These are phyloP conservation scores for Cladosporium cucumerinum DNA, from an alignment of 2,329 filamentous ascomycete species.

Conservation along the genomic window DNA sequence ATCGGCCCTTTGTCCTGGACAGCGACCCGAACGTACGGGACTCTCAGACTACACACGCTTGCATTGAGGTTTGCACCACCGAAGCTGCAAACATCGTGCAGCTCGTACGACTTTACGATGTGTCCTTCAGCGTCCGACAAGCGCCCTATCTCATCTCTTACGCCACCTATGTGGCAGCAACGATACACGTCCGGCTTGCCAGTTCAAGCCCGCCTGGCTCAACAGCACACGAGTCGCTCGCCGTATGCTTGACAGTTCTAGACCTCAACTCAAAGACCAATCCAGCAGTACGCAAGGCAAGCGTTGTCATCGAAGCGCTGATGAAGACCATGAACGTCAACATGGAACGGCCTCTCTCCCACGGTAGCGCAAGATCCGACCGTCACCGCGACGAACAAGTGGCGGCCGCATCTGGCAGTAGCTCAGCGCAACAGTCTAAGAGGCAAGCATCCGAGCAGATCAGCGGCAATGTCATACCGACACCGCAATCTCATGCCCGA, in stretches of 20 bases:
- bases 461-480: not conserved
- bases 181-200: constrained; percentile 51
- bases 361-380: not conserved
- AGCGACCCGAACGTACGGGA: constrained; percentile 3
- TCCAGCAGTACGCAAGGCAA: constrained; percentile 46
- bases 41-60: constrained; percentile 41
- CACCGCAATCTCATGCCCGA: not conserved
- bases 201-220: constrained; percentile 42
- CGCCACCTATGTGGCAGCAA: constrained; percentile 53
- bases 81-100: constrained; percentile 46
- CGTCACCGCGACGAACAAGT: not conserved
- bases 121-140: constrained; percentile 43
- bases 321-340: constrained; percentile 45
- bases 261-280: constrained; percentile 51
- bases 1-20: constrained; percentile 9
- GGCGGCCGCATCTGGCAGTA: not conserved
- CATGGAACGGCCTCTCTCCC: constrained; percentile 9
- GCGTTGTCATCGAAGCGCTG: constrained; percentile 44
- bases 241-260: constrained; percentile 47
- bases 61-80: constrained; percentile 43
- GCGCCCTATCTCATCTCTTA: constrained; percentile 55
- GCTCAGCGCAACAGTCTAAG: not conserved
- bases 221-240: constrained; percentile 39
- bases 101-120: constrained; percentile 45
- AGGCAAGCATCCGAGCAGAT: not conserved